Percentiles rank a stretch among this genome's conserved stretches.
phyloP scores from a whole-genome alignment of 2,329 filamentous ascomycete species.

The Fusarium sp. region DNA sequence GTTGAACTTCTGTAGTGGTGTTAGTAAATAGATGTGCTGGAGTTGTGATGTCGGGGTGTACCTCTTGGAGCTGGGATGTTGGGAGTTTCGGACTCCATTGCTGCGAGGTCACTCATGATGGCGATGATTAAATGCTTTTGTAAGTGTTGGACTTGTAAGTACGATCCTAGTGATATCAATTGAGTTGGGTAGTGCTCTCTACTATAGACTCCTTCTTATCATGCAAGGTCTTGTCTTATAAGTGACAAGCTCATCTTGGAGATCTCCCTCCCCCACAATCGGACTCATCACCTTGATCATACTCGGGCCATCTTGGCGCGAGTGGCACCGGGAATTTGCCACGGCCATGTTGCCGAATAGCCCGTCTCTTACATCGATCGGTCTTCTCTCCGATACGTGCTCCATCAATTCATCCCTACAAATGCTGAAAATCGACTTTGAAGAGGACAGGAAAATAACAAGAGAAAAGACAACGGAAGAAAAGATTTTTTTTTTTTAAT shows the following conservation, averaged over 20 bases:
- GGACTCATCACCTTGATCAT: constrained; percentile 35
- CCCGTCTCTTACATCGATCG: not conserved
- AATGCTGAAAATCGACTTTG: too few species aligned
- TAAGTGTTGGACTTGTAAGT: not conserved
- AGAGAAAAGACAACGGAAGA: not conserved
- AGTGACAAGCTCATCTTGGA: not conserved
- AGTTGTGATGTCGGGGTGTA: not conserved
- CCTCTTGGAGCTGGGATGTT: constrained; percentile 46
- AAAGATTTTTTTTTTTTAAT: not conserved
- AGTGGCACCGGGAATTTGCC: constrained; percentile 11
- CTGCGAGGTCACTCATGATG: constrained; percentile 47
- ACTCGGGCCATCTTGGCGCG: constrained; percentile 33
- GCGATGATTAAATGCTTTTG: not conserved
- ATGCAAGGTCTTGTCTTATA: constrained; percentile 14
- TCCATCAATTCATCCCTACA: too few species aligned
- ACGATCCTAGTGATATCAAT: too few species aligned
- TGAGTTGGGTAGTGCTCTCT: too few species aligned
- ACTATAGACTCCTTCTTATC: not conserved
- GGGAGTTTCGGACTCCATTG: constrained; percentile 48
- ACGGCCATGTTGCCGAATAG: constrained; percentile 20
- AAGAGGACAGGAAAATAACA: not conserved
- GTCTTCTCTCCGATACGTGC: constrained; percentile 23
- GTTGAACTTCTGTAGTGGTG: constrained; percentile 23
- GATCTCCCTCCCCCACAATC: constrained; percentile 33
- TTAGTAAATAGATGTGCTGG: not conserved